Percentiles rank a stretch among this genome's conserved stretches.
Evolutionary conservation across 306 rosid genomes (phyloP).

Genomic region (Vicia villosa): DNA sequence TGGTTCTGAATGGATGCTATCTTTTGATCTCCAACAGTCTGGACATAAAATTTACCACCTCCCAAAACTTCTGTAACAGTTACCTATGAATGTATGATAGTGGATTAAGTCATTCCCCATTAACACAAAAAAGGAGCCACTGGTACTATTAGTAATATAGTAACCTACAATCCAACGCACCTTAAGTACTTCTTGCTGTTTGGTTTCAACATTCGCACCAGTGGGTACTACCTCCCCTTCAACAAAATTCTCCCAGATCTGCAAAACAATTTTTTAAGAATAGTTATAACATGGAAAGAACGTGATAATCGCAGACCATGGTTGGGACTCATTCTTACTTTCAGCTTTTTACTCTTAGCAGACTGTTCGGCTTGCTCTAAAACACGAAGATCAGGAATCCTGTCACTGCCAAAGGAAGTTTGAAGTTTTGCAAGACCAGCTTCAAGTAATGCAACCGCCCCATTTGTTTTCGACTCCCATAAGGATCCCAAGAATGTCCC

Average conservation of each 20-base stretch:
- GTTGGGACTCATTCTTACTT: conserved; percentile 56
- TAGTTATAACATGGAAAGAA: conserved; percentile 19
- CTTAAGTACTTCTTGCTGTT: conserved; percentile 96
- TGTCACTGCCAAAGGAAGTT: conserved; percentile 82
- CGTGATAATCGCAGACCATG: neutral
- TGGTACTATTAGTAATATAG: conserved; percentile 14
- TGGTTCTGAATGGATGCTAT: conserved; percentile 80
- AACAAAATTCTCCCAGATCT: conserved; percentile 96
- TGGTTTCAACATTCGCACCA: conserved; percentile 67
- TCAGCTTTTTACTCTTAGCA: conserved; percentile 78
- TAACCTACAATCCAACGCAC: conserved; percentile 43
- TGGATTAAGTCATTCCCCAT: conserved; percentile 34
- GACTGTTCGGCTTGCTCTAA: conserved; percentile 88
- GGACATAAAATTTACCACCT: conserved; percentile 88
- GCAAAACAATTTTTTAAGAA: conserved; percentile 48
- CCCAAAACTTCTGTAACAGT: conserved; percentile 85
- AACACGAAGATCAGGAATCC: conserved; percentile 81
- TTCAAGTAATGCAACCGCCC: conserved; percentile 78
- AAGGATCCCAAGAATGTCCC: conserved; percentile 97
- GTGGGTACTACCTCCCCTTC: conserved; percentile 93
- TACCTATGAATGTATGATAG: conserved; percentile 56
- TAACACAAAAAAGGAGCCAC: conserved; percentile 11
- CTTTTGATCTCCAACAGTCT: conserved; percentile 88
- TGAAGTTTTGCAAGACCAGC: conserved; percentile 94
- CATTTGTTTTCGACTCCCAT: conserved; percentile 83